Evolutionary conservation across 2,329 filamentous ascomycete species (phyloP).

Genomic region (Cladophialophora chaetospira): DNA sequence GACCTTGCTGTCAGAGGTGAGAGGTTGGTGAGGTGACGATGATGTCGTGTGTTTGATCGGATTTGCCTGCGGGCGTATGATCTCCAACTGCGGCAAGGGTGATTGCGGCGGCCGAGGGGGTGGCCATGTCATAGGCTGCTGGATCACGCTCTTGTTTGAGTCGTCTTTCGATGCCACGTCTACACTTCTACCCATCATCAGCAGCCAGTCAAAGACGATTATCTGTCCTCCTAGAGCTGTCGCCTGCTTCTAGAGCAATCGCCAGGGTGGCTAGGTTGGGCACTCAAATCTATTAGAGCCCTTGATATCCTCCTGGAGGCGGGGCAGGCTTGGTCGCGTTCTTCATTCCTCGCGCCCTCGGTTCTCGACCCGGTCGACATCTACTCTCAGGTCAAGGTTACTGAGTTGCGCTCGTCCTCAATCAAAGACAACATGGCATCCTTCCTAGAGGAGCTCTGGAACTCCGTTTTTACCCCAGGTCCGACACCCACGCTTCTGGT

Average conservation of each 20-base stretch:
- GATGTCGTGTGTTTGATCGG: no score
- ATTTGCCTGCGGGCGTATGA: no score
- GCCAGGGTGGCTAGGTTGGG: background rate
- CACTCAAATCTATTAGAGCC: conserved; percentile 15
- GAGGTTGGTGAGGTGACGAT: no score
- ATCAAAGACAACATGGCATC: conserved; percentile 42
- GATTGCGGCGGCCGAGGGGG: no score
- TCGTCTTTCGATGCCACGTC: conserved; percentile 20
- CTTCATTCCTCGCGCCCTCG: conserved; percentile 6
- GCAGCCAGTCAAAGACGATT: conserved; percentile 16
- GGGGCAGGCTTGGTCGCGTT: conserved; percentile 19
- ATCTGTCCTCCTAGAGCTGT: conserved; percentile 15
- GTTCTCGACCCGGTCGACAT: background rate
- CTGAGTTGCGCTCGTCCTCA: background rate
- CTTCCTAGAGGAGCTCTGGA: conserved; percentile 77
- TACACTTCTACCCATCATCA: background rate
- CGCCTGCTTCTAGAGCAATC: conserved; percentile 7
- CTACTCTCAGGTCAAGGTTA: background rate
- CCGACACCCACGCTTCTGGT: conserved; percentile 83
- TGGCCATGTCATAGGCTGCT: conserved; percentile 5
- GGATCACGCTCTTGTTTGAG: background rate
- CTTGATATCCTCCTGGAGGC: conserved; percentile 11
- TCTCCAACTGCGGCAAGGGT: no score
- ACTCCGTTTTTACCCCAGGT: conserved; percentile 90
- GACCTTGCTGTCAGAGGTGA: no score